Base-by-base conservation (phyloP, 2,329 filamentous ascomycete genomes). In the Clonostachys byssicola region DNA sequence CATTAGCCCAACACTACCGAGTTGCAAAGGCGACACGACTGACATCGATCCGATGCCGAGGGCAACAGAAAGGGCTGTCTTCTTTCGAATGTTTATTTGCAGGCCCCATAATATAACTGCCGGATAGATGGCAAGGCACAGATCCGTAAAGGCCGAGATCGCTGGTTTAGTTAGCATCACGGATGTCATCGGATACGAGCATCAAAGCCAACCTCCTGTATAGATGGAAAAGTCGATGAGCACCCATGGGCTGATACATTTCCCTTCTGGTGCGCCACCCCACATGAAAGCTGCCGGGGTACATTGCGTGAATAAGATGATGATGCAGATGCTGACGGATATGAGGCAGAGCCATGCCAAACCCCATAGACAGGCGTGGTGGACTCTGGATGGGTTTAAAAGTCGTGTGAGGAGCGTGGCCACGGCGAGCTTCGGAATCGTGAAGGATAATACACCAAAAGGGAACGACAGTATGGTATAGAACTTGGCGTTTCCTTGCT, bases 371-470 rank as follows among this genome's bases (percentile, higher is more conserved):
- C 58, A 51, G 9, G 40, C 40, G 1, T 36, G 45, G 47, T 62
- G 58, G 5, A 14, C 5, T 10, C 46, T 48, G 18, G 48, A 49
- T 9, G 60, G 60, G 40, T 56, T 54, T 40, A 64, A 38, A 3
- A 64, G 54, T 14, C 56, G 52, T 6, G 47, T 52, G 1, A 63
- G 51, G 2, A 63, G 55, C 6, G 47, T 43, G 6, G 60, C 50
- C 35, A 57, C 57, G 14, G 59, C 61, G 5, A 63, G 48, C 43
- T 63, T 63, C 2, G 60, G 60, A 4, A 63, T 17, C 3, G 53
- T 54, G 39, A 61, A 58, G 6, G 59, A 54, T 17, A 59, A 36
- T 36, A 63, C 52, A 12, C 60, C 59, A 4, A 59, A 58, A 12
- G 50, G 47, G 47, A 60, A 62, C 23, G 52, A 58, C 4, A 55